A percentile compares a stretch with the other conserved stretches of the same genome.
These are phyloP conservation scores for Megacollybia marginata DNA, from an alignment of 768 basidiomycete species.

Conservation along the genomic window DNA sequence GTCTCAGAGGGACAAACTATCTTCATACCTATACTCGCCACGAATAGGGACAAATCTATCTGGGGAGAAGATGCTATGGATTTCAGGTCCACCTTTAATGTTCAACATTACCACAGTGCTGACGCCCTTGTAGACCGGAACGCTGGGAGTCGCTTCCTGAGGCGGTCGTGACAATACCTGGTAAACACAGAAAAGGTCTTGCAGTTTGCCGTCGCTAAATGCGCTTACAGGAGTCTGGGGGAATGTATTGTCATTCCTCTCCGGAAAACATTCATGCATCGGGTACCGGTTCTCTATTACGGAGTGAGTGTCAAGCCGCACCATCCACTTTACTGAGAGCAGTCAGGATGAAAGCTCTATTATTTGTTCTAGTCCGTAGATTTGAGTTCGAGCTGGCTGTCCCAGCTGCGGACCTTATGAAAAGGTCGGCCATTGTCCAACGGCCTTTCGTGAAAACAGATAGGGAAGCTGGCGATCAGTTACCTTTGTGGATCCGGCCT, in stretches of 20 bases:
- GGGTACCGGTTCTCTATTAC: slow-evolving; percentile 58
- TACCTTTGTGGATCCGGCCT: slow-evolving; percentile 14
- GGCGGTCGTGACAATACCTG: slow-evolving; percentile 38
- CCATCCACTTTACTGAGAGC: not conserved
- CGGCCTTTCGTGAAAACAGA: slow-evolving; percentile 19
- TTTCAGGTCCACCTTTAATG: slow-evolving; percentile 37
- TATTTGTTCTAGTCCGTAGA: slow-evolving; percentile 43
- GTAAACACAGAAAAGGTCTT: slow-evolving; percentile 10
- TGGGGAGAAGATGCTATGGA: slow-evolving; percentile 62
- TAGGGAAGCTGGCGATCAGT: slow-evolving; percentile 13
- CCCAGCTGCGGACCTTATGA: slow-evolving; percentile 32
- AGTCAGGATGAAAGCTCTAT: slow-evolving; percentile 30
- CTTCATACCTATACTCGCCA: slow-evolving; percentile 39
- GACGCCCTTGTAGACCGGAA: slow-evolving; percentile 44
- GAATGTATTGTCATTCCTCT: slow-evolving; percentile 53
- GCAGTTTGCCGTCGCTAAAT: too few species aligned
- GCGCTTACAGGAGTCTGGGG: slow-evolving; percentile 33
- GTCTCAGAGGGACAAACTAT: slow-evolving; percentile 38
- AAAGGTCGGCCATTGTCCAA: slow-evolving; percentile 22
- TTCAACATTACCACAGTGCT: not conserved
- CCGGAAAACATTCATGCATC: slow-evolving; percentile 60
- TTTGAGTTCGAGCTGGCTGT: slow-evolving; percentile 50
- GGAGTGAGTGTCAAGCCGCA: slow-evolving; percentile 35
- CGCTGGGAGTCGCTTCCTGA: slow-evolving; percentile 49
- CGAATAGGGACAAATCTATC: slow-evolving; percentile 44